Conservation (phyloP, 1,139 yeast species). For the Kodamaea suecica region DNA sequence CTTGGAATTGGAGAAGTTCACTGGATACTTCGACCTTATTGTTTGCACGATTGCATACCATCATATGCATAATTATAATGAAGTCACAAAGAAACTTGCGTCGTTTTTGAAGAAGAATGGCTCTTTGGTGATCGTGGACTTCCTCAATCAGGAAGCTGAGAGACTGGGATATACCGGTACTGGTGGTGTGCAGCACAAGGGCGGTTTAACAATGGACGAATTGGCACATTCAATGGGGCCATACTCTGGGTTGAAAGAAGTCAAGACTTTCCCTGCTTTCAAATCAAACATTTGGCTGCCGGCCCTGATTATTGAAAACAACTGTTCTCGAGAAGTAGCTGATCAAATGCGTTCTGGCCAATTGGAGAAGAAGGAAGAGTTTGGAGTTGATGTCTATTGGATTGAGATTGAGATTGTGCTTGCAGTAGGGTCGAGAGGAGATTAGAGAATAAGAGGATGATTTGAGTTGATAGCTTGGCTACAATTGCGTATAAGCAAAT, state of each 20-base stretch:
- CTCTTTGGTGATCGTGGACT: conserved; percentile 34
- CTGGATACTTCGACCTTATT: conserved; percentile 29
- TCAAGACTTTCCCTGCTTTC: conserved; percentile 22
- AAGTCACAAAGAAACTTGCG: conserved; percentile 30
- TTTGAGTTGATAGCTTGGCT: too few relatives aligned
- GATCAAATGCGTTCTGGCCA: conserved; percentile 18
- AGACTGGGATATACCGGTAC: background rate
- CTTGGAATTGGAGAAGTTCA: conserved; percentile 17
- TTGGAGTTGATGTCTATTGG: conserved; percentile 2
- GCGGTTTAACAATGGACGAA: conserved; percentile 28
- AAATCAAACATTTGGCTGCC: conserved; percentile 25
- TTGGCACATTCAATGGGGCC: conserved; percentile 23
- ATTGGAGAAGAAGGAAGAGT: conserved; percentile 11
- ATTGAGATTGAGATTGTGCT: conserved; percentile 3
- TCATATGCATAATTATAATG: conserved; percentile 33
- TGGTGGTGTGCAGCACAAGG: conserved; percentile 34
- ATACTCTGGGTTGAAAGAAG: conserved; percentile 23
- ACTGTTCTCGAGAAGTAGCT: conserved; percentile 18
- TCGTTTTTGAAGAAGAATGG: conserved; percentile 36
- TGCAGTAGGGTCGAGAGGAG: conserved; percentile 8
- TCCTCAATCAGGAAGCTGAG: conserved; percentile 34
- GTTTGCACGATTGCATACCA: conserved; percentile 40
- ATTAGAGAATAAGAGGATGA: background rate
- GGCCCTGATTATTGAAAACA: conserved; percentile 23
- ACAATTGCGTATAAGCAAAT: too few relatives aligned